Evolutionary conservation across 2,329 filamentous ascomycete species (phyloP).

Genomic region (Diaporthe citri): DNA sequence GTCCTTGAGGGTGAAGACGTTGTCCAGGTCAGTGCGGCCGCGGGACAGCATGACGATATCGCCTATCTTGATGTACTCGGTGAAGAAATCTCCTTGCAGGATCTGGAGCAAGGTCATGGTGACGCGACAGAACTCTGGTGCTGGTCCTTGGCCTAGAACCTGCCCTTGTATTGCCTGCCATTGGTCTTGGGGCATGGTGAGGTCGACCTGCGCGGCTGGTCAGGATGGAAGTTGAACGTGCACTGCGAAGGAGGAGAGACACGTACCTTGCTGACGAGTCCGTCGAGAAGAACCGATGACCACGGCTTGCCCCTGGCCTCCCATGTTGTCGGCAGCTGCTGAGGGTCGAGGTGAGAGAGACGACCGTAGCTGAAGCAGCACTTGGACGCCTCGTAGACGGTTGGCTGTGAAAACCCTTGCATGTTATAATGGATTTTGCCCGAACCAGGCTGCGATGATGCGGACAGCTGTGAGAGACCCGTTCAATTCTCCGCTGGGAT

Average conservation of each 20-base stretch:
- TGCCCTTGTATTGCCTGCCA: conserved; percentile 67
- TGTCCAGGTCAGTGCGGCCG: conserved; percentile 77
- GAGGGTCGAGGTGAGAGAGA: conserved; percentile 77
- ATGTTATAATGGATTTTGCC: conserved; percentile 48
- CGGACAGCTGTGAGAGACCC: background rate
- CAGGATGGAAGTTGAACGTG: background rate
- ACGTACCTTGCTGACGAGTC: conserved; percentile 76
- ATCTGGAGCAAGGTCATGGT: conserved; percentile 80
- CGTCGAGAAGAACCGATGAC: conserved; percentile 72
- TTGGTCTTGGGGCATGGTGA: conserved; percentile 77
- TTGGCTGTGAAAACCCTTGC: conserved; percentile 59
- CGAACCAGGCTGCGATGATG: background rate
- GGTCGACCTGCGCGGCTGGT: conserved; percentile 66
- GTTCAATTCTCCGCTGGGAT: background rate
- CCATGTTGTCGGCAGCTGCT: conserved; percentile 77
- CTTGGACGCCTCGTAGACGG: conserved; percentile 71
- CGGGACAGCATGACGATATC: conserved; percentile 88
- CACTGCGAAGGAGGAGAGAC: background rate
- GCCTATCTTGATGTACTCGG: conserved; percentile 87
- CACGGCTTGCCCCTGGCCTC: conserved; percentile 83
- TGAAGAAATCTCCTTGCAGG: conserved; percentile 82
- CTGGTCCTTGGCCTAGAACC: conserved; percentile 55
- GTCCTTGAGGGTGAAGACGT: conserved; percentile 77
- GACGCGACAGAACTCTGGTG: conserved; percentile 73
- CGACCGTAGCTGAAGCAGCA: conserved; percentile 80